Percentiles rank a stretch among this genome's conserved stretches.
phyloP scores from a whole-genome alignment of 2,329 filamentous ascomycete genomes.

The Teratosphaeriaceae sp. region DNA sequence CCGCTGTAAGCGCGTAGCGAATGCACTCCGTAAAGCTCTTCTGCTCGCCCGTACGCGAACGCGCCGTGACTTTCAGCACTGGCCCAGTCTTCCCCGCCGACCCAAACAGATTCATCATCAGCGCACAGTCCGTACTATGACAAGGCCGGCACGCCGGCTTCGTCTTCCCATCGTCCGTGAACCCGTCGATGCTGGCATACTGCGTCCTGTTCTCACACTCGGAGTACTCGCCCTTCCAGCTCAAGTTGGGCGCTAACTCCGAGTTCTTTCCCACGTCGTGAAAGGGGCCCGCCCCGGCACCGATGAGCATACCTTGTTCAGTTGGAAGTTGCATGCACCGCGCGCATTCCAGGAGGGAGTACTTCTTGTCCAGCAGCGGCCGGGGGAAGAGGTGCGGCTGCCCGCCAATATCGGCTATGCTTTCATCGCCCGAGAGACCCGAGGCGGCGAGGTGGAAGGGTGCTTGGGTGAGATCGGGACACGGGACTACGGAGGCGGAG shows the following conservation, averaged over 20 bases:
- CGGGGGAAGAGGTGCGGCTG: conserved; percentile 26
- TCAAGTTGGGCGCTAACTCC: conserved; percentile 24
- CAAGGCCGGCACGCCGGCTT: conserved; percentile 13
- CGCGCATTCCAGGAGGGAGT: conserved; percentile 20
- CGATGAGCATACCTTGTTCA: conserved; percentile 19
- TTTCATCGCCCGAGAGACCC: conserved; percentile 23
- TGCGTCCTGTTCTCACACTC: conserved; percentile 20
- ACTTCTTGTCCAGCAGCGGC: conserved; percentile 24
- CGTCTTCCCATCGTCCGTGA: conserved; percentile 36
- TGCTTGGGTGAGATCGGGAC: conserved; percentile 21
- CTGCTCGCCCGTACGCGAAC: conserved; percentile 14
- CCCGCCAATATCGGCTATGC: conserved; percentile 25
- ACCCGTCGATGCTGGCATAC: conserved; percentile 34
- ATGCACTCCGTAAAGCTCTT: conserved; percentile 26
- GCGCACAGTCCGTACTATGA: conserved; percentile 22
- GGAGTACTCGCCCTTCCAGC: conserved; percentile 18
- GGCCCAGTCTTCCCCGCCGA: conserved; percentile 18
- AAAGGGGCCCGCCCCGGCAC: conserved; percentile 26
- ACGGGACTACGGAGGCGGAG: conserved; percentile 15
- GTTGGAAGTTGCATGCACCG: conserved; percentile 20
- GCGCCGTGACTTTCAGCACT: conserved; percentile 24
- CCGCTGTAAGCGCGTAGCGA: conserved; percentile 14
- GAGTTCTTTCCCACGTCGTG: conserved; percentile 22
- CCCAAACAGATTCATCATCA: conserved; percentile 28
- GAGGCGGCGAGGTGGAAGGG: conserved; percentile 22